Evolutionary conservation across 805 yeast genomes (phyloP), one percentile per base, ranked within the genome.

Genomic region (Teunomyces barrocoloradensis): DNA sequence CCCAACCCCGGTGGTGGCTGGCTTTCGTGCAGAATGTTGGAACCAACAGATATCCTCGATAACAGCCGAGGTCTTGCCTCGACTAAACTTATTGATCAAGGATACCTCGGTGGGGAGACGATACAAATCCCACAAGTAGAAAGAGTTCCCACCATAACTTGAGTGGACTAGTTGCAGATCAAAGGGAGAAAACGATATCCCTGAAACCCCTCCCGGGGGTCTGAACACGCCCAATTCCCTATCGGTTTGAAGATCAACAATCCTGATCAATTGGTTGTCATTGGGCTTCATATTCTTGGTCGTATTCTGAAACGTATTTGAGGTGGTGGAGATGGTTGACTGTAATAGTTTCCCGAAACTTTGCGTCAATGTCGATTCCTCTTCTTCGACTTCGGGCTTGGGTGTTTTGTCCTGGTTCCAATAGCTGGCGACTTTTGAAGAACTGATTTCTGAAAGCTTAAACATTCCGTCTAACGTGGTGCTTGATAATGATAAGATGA

Each of bases 121-220:
- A 39, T 82, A 69, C 46, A 77, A 70, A 56, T 85, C 90, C 86
- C 89, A 85, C 52, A 82, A 67, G 55, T 73, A 82, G 4, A 85
- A 66, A 43, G 71, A 76, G 58, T 85, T 89, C 2, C 91, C 90
- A 44, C 87, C 70, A 18, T 60, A 55, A 9, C 79, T 75, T 3
- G 77, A 75, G 6, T 84, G 78, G 0, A 82, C 75, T 43, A 85
- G 59, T 27, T 77, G 76, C 34, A 79, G 57, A 56, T 84, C 88
- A 58, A 74, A 79, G 0, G 87, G 86, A 0, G 86, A 82, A 5
- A 85, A 57, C 1, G 85, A 80, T 1, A 85, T 59, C 20, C 73
- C 64, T 0, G 89, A 81, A 25, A 85, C 74, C 0, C 88, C 88
- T 17, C 78, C 81, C 0, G 85, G 81, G 0, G 88, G 81, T 36